Evolutionary conservation across 2,329 filamentous ascomycete species (phyloP).

Genomic region (Pseudonectria foliicola): DNA sequence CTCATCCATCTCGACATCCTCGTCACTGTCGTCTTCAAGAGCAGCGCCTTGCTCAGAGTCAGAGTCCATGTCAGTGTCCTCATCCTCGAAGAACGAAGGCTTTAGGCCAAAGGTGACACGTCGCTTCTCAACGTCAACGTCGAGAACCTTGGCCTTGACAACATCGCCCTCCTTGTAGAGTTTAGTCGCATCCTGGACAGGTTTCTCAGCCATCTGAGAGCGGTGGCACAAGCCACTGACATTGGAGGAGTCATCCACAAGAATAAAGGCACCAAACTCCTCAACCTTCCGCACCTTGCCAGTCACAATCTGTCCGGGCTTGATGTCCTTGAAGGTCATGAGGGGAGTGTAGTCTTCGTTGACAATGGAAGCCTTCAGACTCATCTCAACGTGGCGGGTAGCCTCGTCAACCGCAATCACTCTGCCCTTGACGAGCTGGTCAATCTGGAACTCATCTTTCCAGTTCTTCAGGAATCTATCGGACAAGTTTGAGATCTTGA

Average conservation of each 20-base stretch:
- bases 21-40: slow-evolving; percentile 40
- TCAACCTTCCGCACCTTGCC: slow-evolving; percentile 91
- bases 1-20: slow-evolving; percentile 45
- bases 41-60: slow-evolving; percentile 40
- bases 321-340: slow-evolving; percentile 68
- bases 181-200: slow-evolving; percentile 76
- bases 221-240: slow-evolving; percentile 91
- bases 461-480: slow-evolving; percentile 92
- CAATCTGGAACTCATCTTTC: slow-evolving; percentile 81
- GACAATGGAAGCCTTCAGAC: slow-evolving; percentile 76
- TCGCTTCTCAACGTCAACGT: slow-evolving; percentile 65
- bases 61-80: slow-evolving; percentile 44
- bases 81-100: slow-evolving; percentile 77
- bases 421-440: slow-evolving; percentile 86
- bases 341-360: slow-evolving; percentile 71
- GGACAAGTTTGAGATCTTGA: slow-evolving; percentile 81
- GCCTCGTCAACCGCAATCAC: slow-evolving; percentile 64
- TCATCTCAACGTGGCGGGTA: slow-evolving; percentile 72
- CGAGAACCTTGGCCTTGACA: slow-evolving; percentile 88
- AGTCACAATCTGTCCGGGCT: slow-evolving; percentile 73
- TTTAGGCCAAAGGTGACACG: slow-evolving; percentile 88
- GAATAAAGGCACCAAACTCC: slow-evolving; percentile 90
- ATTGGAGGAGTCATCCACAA: slow-evolving; percentile 78
- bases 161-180: slow-evolving; percentile 83
- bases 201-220: slow-evolving; percentile 81